Conservation (phyloP, 257 asterid genomes). For the Gentiana dahurica region DNA sequence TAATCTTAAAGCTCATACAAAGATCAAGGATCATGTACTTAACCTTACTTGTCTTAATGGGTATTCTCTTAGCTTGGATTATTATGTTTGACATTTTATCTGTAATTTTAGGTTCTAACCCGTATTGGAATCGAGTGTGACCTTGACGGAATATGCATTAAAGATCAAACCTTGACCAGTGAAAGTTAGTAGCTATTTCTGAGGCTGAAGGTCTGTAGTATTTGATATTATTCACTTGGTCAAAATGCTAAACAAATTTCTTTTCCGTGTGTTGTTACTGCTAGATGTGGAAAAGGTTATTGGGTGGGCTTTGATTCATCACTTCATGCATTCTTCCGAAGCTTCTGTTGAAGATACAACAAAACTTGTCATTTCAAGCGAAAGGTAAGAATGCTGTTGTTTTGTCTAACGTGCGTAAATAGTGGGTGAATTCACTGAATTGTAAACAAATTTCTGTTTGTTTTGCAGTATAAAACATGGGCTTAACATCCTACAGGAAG, state of each 20-base stretch:
- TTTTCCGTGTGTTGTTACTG: slow-evolving; percentile 15
- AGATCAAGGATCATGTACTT: not conserved
- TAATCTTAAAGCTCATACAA: not conserved
- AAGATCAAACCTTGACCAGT: slow-evolving; percentile 70
- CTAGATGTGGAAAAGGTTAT: slow-evolving; percentile 77
- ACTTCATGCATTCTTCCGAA: slow-evolving; percentile 45
- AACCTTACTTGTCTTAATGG: no score
- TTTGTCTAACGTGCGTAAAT: not conserved
- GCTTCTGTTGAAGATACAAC: slow-evolving; percentile 29
- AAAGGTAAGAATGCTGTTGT: slow-evolving; percentile 38
- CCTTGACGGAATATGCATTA: slow-evolving; percentile 47
- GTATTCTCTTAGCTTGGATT: slow-evolving; percentile 2
- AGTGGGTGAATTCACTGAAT: not conserved
- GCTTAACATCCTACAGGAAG: slow-evolving; percentile 44
- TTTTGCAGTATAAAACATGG: slow-evolving; percentile 62
- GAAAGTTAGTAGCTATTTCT: slow-evolving; percentile 47
- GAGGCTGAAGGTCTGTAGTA: slow-evolving; percentile 2
- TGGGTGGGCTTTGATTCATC: slow-evolving; percentile 80
- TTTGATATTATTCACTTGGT: not conserved
- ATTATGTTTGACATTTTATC: slow-evolving; percentile 3
- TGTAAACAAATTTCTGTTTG: not conserved
- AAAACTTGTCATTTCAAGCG: slow-evolving; percentile 43
- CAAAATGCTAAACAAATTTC: not conserved
- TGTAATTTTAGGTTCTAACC: slow-evolving; percentile 49
- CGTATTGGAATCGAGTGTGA: slow-evolving; percentile 62